These are phyloP conservation scores for Epithemia pelagica DNA, from an alignment of 108 stramenopile species.

Conservation along the genomic window DNA sequence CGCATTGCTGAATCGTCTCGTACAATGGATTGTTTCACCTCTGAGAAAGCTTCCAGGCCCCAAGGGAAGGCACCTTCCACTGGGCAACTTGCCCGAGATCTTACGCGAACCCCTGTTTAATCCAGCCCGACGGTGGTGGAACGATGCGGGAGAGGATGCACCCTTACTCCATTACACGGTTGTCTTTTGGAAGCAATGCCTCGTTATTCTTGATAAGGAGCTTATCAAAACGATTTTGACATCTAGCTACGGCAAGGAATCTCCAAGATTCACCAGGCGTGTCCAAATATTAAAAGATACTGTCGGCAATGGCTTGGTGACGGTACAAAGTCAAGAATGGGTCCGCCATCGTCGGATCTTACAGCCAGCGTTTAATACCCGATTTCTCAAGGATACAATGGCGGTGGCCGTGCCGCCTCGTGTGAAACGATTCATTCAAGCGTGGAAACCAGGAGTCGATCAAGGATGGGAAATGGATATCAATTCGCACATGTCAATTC, in stretches of 20 bases:
- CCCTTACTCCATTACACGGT: slow-evolving; percentile 38
- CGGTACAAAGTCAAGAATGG: slow-evolving; percentile 51
- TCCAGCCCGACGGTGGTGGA: slow-evolving; percentile 31
- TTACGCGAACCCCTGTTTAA: not conserved
- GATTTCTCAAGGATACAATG: slow-evolving; percentile 31
- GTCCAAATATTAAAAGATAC: slow-evolving; percentile 10
- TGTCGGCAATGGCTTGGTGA: slow-evolving; percentile 46
- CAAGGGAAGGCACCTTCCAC: not conserved
- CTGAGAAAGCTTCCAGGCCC: not conserved
- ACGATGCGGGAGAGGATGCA: slow-evolving; percentile 29
- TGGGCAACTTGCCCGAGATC: not conserved
- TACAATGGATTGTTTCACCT: not conserved
- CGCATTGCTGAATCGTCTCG: not conserved
- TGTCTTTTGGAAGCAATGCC: slow-evolving; percentile 25
- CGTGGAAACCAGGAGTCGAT: slow-evolving; percentile 31
- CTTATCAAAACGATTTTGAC: slow-evolving; percentile 33
- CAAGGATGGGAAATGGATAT: slow-evolving; percentile 39
- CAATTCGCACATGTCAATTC: slow-evolving; percentile 31
- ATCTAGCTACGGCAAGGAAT: slow-evolving; percentile 11
- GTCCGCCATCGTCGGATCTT: slow-evolving; percentile 52
- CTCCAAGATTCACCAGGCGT: slow-evolving; percentile 22
- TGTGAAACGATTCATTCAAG: slow-evolving; percentile 19
- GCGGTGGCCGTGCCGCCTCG: slow-evolving; percentile 22
- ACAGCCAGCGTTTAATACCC: slow-evolving; percentile 45
- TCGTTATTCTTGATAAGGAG: slow-evolving; percentile 38